Base-by-base conservation (phyloP, 192 early-diverging fungal species). In the Coemansia umbellata region DNA sequence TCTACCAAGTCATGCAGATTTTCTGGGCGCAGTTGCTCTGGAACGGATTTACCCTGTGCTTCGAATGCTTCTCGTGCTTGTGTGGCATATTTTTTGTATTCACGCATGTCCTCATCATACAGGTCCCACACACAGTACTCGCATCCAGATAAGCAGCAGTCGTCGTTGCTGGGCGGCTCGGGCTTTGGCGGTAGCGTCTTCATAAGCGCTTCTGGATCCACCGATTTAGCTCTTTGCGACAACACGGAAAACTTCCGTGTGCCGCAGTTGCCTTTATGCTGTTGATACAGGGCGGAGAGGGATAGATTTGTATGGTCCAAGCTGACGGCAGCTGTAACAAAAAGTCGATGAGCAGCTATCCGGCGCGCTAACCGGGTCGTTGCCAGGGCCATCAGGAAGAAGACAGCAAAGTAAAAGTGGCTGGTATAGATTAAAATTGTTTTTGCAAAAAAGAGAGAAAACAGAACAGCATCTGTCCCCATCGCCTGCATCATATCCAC, bases 91-190 rank as follows among this genome's bases (percentile, higher is more conserved):
- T 70, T 58, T 26, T 62, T 57, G 48, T 77, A 77, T 27, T 69
- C 66, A 44, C 55, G 62, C 60, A 77, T 77, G 37, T 77, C 74
- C 37, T 77, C 66, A 40, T 77, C 67, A 31, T 77, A 77, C 28
- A 77, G 51, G 36, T 77, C 74, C 74, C 74, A 77, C 44, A 77
- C 74, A 42, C 74, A 77, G 50, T 54, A 69, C 50, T 69, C 74
- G 53, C 74, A 77, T 28, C 74, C 67, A 2, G 70, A 66, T 54
- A 63, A 56, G 27, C 70, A 74, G 55, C 70, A 74, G 37, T 66
- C 63, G 13, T 62, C 63, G 15, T 62, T 60, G 51, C 50, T 48
- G n/a, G 70, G 70, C 14, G 70, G 63, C 51, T 74, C 70, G 15
- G 70, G 70, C 57, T 74, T 74, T 35, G 70, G 70, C 37, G 70